Conservation (phyloP, 495 filamentous ascomycete genomes). For the Baudoinia panamericana region DNA sequence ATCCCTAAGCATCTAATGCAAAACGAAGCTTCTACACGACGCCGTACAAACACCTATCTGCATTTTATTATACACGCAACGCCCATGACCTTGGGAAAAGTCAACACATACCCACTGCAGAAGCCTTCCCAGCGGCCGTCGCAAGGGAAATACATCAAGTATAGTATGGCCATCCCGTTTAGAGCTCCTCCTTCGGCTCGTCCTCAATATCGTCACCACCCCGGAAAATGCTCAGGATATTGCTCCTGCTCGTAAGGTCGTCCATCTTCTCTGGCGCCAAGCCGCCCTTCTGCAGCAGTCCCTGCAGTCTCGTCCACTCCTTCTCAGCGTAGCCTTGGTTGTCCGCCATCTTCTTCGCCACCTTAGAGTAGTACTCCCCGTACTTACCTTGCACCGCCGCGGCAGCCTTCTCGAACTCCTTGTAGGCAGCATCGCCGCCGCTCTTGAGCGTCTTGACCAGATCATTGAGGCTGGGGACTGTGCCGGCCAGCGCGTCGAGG, state of each 20-base stretch:
- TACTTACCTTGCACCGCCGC: constrained; percentile 62
- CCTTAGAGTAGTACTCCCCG: constrained; percentile 87
- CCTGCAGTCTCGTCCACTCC: constrained; percentile 68
- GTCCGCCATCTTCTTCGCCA: constrained; percentile 66
- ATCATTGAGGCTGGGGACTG: constrained; percentile 60
- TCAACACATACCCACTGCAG: too few relatives aligned
- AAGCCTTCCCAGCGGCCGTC: too few relatives aligned
- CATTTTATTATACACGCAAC: too few relatives aligned
- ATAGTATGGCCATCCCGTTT: constrained; percentile 27
- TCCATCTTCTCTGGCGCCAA: constrained; percentile 78
- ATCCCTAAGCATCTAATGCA: too few relatives aligned
- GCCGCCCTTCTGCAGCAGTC: constrained; percentile 72
- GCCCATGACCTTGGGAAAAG: too few relatives aligned
- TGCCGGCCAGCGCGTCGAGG: constrained; percentile 68
- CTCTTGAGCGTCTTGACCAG: constrained; percentile 55
- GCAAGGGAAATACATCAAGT: too few relatives aligned
- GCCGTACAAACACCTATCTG: too few relatives aligned
- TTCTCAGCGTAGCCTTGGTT: constrained; percentile 69
- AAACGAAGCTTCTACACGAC: too few relatives aligned
- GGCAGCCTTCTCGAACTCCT: constrained; percentile 57
- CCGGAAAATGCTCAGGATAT: constrained; percentile 73
- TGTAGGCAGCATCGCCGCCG: constrained; percentile 38
- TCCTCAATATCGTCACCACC: constrained; percentile 27
- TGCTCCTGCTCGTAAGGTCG: constrained; percentile 73
- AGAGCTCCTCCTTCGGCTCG: constrained; percentile 56